Evolutionary conservation across 2,329 filamentous ascomycete species (phyloP).

Genomic region (Pyrenochaeta sp.): DNA sequence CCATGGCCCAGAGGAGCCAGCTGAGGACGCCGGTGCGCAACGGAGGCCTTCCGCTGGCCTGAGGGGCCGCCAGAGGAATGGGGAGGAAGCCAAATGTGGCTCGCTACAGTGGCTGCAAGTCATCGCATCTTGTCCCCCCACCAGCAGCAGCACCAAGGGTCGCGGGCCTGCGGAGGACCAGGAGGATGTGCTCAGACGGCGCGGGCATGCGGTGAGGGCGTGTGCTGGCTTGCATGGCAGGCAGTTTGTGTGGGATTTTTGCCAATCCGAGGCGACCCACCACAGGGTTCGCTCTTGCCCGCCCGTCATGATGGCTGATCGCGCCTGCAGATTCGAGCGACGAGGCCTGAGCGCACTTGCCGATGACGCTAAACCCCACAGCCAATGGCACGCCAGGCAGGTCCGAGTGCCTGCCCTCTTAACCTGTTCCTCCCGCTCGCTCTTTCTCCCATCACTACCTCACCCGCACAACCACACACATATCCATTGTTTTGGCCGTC

Average conservation of each 20-base stretch:
- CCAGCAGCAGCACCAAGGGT: no score
- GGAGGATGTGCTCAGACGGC: conserved; percentile 8
- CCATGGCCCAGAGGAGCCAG: not conserved
- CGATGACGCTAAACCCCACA: conserved; percentile 26
- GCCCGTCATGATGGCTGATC: conserved; percentile 22
- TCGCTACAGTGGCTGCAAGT: conserved; percentile 16
- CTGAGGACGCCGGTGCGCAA: conserved; percentile 1
- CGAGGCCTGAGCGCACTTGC: conserved; percentile 22
- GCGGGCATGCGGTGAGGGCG: conserved; percentile 22
- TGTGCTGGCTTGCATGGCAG: conserved; percentile 19
- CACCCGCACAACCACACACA: conserved; percentile 31
- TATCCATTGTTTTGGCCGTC: conserved; percentile 46
- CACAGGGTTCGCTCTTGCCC: conserved; percentile 3
- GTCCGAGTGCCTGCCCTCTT: conserved; percentile 29
- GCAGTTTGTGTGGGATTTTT: conserved; percentile 12
- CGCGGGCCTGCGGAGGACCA: conserved; percentile 13
- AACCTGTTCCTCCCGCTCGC: conserved; percentile 37
- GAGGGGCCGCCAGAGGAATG: no score
- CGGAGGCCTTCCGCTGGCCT: conserved; percentile 19
- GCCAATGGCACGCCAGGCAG: conserved; percentile 28
- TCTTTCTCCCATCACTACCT: conserved; percentile 35
- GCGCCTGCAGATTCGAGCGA: conserved; percentile 24
- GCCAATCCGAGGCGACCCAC: conserved; percentile 4
- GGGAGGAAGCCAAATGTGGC: conserved; percentile 10
- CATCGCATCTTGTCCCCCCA: no score